A percentile compares a stretch with the other conserved stretches of the same genome.
These are phyloP conservation scores for Ophiostoma quercus DNA, from an alignment of 2,329 filamentous ascomycete species.

Conservation along the genomic window DNA sequence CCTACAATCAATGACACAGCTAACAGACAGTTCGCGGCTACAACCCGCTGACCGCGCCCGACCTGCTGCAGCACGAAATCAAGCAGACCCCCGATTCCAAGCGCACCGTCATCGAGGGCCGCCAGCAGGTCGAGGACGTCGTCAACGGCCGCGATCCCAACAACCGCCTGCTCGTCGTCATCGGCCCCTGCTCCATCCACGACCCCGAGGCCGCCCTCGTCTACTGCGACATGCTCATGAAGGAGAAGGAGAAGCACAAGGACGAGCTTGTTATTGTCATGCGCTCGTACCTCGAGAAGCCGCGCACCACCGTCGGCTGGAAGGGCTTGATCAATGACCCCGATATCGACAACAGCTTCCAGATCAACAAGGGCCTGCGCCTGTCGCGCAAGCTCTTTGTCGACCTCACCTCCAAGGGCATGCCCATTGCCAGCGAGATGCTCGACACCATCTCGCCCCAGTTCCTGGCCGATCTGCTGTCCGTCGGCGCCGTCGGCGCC, in stretches of 20 bases:
- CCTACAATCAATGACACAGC: neutral
- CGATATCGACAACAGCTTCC: conserved; percentile 95
- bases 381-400: conserved; percentile 86
- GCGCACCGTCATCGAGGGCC: conserved; percentile 55
- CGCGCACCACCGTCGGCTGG: conserved; percentile 95
- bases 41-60: conserved; percentile 87
- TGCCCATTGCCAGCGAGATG: conserved; percentile 97
- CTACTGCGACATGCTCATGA: conserved; percentile 80
- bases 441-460: conserved; percentile 96
- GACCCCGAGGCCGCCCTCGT: conserved; percentile 85
- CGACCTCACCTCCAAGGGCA: conserved; percentile 82
- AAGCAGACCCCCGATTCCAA: conserved; percentile 53
- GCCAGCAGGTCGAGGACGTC: conserved; percentile 58
- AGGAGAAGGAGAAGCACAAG: conserved; percentile 80
- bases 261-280: conserved; percentile 92
- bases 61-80: conserved; percentile 93
- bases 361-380: conserved; percentile 95
- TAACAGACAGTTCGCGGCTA: conserved; percentile 67
- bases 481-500: conserved; percentile 89
- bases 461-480: conserved; percentile 88
- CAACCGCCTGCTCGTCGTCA: conserved; percentile 62
- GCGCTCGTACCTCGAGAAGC: conserved; percentile 98
- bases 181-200: conserved; percentile 96
- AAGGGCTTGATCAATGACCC: conserved; percentile 98
- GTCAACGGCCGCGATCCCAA: conserved; percentile 56